phyloP scores from a whole-genome alignment of 352 stramenopile genomes.

The Phytophthora lateralis region DNA sequence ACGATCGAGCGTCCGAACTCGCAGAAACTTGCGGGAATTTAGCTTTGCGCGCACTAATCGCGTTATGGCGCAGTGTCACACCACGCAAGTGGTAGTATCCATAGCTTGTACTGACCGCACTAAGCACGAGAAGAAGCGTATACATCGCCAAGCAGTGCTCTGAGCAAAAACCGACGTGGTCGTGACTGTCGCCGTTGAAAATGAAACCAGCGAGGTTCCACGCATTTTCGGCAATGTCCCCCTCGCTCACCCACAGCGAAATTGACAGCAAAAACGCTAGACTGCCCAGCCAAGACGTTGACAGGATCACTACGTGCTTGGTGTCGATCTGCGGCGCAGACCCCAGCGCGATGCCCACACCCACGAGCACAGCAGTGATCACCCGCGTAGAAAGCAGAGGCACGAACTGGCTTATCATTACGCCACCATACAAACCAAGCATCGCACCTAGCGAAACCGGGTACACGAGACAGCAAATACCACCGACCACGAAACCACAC shows the following conservation, averaged over 20 bases:
- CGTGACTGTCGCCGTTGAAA: slow-evolving; percentile 55
- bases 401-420: slow-evolving; percentile 74
- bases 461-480: slow-evolving; percentile 67
- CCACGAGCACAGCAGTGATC: slow-evolving; percentile 51
- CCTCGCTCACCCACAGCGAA: slow-evolving; percentile 70
- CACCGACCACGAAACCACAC: slow-evolving; percentile 74
- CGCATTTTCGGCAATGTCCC: slow-evolving; percentile 64
- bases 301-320: slow-evolving; percentile 71
- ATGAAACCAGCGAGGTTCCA: slow-evolving; percentile 75
- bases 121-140: slow-evolving; percentile 50
- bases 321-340: slow-evolving; percentile 42
- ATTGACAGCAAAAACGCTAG: slow-evolving; percentile 70
- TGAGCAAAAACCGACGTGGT: slow-evolving; percentile 58
- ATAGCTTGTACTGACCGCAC: slow-evolving; percentile 36
- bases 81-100: slow-evolving; percentile 57
- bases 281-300: slow-evolving; percentile 71
- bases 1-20: slow-evolving; percentile 78
- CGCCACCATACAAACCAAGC: slow-evolving; percentile 66
- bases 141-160: slow-evolving; percentile 71
- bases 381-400: slow-evolving; percentile 63
- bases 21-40: slow-evolving; percentile 67
- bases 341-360: slow-evolving; percentile 48
- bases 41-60: slow-evolving; percentile 38
- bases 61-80: slow-evolving; percentile 34
- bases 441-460: slow-evolving; percentile 61